phyloP scores from a whole-genome alignment of 805 yeast genomes.

The Ogataea pignaliae region DNA sequence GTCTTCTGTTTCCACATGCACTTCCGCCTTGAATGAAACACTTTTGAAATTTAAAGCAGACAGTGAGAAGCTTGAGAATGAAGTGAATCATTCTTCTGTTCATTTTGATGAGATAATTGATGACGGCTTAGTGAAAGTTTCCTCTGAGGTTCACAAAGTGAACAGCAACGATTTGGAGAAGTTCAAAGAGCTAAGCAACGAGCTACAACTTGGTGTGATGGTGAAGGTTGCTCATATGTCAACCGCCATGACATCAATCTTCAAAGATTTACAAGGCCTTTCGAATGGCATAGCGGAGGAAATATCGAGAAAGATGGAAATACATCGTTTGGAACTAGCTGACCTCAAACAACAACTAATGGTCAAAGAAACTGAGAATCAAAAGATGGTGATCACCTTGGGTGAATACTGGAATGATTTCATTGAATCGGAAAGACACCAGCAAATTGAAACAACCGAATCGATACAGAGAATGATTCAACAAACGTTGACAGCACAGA shows the following conservation, averaged over 20 bases:
- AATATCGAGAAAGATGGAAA: background rate
- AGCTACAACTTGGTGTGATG: background rate
- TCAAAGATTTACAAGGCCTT: background rate
- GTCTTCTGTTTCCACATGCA: background rate
- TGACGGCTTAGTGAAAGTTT: slow-evolving; percentile 1
- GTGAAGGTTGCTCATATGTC: background rate
- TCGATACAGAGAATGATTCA: too few relatives aligned
- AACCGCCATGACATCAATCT: background rate
- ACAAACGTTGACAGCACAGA: too few relatives aligned
- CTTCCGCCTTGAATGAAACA: background rate
- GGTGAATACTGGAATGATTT: background rate
- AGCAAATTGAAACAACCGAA: background rate
- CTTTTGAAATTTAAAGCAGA: background rate
- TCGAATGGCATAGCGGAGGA: background rate
- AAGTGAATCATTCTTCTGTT: background rate
- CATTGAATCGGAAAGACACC: slow-evolving; percentile 1
- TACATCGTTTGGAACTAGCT: background rate
- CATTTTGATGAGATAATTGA: slow-evolving; percentile 1
- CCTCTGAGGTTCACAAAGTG: slow-evolving; percentile 1
- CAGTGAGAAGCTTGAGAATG: background rate
- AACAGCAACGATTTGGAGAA: background rate
- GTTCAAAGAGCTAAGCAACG: background rate
- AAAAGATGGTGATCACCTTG: background rate
- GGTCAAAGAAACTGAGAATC: background rate
- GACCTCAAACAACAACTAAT: background rate